A percentile compares a stretch with the other conserved stretches of the same genome.
Conservation (phyloP, 805 yeast species). For the Monosporozyma unispora region DNA sequence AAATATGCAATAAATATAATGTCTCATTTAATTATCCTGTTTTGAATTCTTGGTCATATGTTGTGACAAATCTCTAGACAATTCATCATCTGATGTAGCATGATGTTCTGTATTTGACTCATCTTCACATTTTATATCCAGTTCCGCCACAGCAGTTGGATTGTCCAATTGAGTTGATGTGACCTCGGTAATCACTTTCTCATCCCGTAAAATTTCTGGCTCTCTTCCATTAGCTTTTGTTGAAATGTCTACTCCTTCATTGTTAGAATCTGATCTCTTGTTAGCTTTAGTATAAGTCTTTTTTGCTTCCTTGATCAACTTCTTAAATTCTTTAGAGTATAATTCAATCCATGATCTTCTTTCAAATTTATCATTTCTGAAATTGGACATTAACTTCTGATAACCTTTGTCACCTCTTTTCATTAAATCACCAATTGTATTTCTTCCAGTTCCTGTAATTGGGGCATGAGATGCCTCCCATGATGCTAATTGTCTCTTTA, state of each 20-base stretch:
- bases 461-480: slow-evolving; percentile 48
- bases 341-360: slow-evolving; percentile 36
- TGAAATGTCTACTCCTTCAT: not conserved
- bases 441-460: slow-evolving; percentile 10
- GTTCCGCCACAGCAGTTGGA: too few relatives aligned
- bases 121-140: not conserved
- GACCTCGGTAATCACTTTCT: not conserved
- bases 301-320: slow-evolving; percentile 33
- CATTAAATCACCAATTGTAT: slow-evolving; percentile 12
- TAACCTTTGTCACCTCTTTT: slow-evolving; percentile 32
- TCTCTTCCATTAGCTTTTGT: too few relatives aligned
- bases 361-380: slow-evolving; percentile 41
- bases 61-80: not conserved
- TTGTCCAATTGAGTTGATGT: not conserved
- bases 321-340: slow-evolving; percentile 34
- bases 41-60: not conserved
- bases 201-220: not conserved
- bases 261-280: slow-evolving; percentile 2
- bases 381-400: slow-evolving; percentile 17
- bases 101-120: not conserved
- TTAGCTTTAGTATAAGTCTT: slow-evolving; percentile 13
- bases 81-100: not conserved
- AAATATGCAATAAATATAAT: not conserved
- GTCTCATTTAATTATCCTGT: not conserved
- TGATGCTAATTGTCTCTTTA: slow-evolving; percentile 47